Conservation (phyloP, 2,329 filamentous ascomycete genomes). For the Sporothrix pseudoabietina region DNA sequence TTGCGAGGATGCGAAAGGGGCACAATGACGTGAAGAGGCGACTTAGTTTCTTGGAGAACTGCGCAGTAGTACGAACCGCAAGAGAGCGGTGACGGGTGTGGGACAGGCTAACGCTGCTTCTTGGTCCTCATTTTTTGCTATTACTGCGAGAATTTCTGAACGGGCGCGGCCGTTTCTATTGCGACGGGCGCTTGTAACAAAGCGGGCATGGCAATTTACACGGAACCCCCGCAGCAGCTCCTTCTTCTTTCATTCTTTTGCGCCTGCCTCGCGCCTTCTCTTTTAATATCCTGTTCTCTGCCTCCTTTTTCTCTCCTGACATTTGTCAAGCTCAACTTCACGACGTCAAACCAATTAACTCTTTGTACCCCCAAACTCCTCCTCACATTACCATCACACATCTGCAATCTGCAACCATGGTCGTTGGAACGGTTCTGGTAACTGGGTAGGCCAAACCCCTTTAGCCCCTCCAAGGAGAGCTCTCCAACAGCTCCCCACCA, state of each 20-base stretch:
- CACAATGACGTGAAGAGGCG: background rate
- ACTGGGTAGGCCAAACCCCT: slow-evolving; percentile 69
- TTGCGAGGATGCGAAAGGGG: background rate
- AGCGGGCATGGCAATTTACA: slow-evolving; percentile 3
- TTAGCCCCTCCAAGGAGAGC: slow-evolving; percentile 5
- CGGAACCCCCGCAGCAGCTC: slow-evolving; percentile 26
- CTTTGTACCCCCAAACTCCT: background rate
- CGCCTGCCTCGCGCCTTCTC: slow-evolving; percentile 4
- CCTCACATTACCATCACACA: background rate
- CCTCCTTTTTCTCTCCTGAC: background rate
- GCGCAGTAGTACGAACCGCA: background rate
- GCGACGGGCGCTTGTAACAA: slow-evolving; percentile 4
- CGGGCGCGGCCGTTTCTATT: background rate
- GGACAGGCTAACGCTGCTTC: background rate
- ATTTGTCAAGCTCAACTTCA: background rate
- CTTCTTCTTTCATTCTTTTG: background rate
- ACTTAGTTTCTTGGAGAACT: background rate
- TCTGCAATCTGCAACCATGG: slow-evolving; percentile 56
- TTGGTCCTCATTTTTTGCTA: background rate
- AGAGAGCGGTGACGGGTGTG: slow-evolving; percentile 9
- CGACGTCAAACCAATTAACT: background rate
- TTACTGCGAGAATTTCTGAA: slow-evolving; percentile 22
- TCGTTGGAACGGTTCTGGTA: slow-evolving; percentile 84
- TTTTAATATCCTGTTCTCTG: background rate
- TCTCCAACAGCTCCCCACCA: slow-evolving; percentile 34